Evolutionary conservation across 2,329 filamentous ascomycete species (phyloP).

Genomic region (Cladosporium cucumerinum): DNA sequence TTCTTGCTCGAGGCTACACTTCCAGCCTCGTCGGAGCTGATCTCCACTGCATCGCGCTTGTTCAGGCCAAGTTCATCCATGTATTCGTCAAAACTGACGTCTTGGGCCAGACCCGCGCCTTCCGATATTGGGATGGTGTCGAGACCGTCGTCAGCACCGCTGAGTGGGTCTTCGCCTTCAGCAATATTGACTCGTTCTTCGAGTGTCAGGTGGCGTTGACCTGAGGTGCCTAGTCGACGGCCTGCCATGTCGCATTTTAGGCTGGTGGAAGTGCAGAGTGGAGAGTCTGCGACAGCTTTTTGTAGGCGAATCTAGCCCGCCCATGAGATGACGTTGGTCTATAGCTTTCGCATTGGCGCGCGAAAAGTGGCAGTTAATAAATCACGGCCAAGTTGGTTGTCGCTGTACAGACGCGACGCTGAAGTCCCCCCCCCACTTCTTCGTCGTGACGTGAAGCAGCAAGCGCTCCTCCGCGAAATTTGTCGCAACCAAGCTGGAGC

Average conservation of each 20-base stretch:
- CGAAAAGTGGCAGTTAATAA: background rate
- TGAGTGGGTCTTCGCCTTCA: slow-evolving; percentile 22
- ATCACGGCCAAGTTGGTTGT: background rate
- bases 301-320: background rate
- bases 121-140: slow-evolving; percentile 15
- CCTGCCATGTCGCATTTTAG: slow-evolving; percentile 20
- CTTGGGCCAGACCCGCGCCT: background rate
- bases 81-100: slow-evolving; percentile 24
- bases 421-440: background rate
- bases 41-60: slow-evolving; percentile 12
- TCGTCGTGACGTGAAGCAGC: background rate
- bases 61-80: slow-evolving; percentile 16
- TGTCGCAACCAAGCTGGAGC: background rate
- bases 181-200: slow-evolving; percentile 21
- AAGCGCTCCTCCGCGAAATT: background rate
- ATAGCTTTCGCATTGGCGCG: background rate
- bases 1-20: slow-evolving; percentile 1
- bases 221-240: slow-evolving; percentile 16
- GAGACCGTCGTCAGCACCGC: slow-evolving; percentile 19
- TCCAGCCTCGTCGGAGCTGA: slow-evolving; percentile 21
- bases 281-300: background rate
- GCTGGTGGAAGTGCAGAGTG: background rate
- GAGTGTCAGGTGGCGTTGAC: slow-evolving; percentile 16
- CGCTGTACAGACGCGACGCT: background rate
- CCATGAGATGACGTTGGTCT: background rate